Evolutionary conservation across 2,329 filamentous ascomycete species (phyloP).

Genomic region (Ceratocystis diversiconidia): DNA sequence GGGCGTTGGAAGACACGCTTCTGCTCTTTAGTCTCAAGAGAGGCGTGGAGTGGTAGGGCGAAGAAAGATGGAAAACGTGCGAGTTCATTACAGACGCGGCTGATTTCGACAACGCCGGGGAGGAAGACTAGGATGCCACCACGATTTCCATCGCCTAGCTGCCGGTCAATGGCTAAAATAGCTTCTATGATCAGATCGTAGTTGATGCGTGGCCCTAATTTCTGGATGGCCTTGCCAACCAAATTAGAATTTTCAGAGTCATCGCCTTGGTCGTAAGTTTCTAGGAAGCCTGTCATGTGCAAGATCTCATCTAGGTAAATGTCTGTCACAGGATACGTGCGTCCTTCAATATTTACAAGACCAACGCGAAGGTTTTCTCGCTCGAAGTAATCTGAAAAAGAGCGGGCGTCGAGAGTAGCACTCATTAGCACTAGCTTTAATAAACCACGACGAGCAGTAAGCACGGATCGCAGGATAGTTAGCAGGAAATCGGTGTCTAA

Average conservation of each 20-base stretch:
- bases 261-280: constrained; percentile 29
- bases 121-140: constrained; percentile 94
- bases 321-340: constrained; percentile 81
- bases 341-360: constrained; percentile 70
- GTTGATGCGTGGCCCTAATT: constrained; percentile 71
- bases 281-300: constrained; percentile 58
- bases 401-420: constrained; percentile 76
- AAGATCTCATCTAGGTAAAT: constrained; percentile 83
- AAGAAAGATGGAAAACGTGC: constrained; percentile 49
- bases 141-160: constrained; percentile 50
- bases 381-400: constrained; percentile 75
- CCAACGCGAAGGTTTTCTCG: constrained; percentile 55
- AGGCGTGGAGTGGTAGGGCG: constrained; percentile 80
- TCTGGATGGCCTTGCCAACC: constrained; percentile 57
- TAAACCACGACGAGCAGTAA: constrained; percentile 59
- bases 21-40: constrained; percentile 76
- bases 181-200: constrained; percentile 74
- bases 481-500: constrained; percentile 90
- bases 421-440: constrained; percentile 92
- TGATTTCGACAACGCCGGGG: constrained; percentile 84
- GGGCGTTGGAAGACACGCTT: constrained; percentile 67
- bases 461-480: constrained; percentile 70
- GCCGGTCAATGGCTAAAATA: constrained; percentile 65
- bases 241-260: constrained; percentile 22
- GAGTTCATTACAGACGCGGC: constrained; percentile 57